phyloP scores from a whole-genome alignment of 23 red algal genomes.

The Gracilaria domingensis region DNA sequence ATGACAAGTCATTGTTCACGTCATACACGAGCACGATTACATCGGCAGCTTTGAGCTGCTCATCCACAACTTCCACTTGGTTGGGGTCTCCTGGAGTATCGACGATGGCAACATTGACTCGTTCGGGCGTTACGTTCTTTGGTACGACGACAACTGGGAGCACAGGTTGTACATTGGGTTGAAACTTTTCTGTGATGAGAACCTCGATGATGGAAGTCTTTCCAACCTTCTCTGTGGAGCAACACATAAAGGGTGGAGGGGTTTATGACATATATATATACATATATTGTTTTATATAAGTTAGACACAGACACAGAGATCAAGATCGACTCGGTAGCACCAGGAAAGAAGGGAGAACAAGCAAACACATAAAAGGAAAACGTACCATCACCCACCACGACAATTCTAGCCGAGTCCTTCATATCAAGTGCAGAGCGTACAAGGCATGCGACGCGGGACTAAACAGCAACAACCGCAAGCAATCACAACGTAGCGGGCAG shows the following conservation, averaged over 20 bases:
- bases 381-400: slow-evolving; percentile 92
- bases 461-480: no score
- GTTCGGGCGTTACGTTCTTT: slow-evolving; percentile 88
- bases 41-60: slow-evolving; percentile 77
- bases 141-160: slow-evolving; percentile 91
- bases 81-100: slow-evolving; percentile 85
- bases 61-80: slow-evolving; percentile 57
- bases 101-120: slow-evolving; percentile 94
- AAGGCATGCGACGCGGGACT: no score
- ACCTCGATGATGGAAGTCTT: slow-evolving; percentile 95
- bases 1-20: slow-evolving; percentile 74
- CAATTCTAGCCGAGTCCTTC: slow-evolving; percentile 96
- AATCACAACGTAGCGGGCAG: background rate
- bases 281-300: background rate
- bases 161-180: slow-evolving; percentile 78
- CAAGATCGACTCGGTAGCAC: background rate
- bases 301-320: background rate
- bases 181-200: slow-evolving; percentile 92
- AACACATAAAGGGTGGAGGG: background rate
- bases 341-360: background rate
- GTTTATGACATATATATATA: background rate
- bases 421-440: slow-evolving; percentile 36
- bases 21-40: slow-evolving; percentile 97
- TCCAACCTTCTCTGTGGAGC: slow-evolving; percentile 69
- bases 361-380: background rate